Base-by-base conservation (phyloP, 768 basidiomycete species). In the Amanita phalloides region DNA sequence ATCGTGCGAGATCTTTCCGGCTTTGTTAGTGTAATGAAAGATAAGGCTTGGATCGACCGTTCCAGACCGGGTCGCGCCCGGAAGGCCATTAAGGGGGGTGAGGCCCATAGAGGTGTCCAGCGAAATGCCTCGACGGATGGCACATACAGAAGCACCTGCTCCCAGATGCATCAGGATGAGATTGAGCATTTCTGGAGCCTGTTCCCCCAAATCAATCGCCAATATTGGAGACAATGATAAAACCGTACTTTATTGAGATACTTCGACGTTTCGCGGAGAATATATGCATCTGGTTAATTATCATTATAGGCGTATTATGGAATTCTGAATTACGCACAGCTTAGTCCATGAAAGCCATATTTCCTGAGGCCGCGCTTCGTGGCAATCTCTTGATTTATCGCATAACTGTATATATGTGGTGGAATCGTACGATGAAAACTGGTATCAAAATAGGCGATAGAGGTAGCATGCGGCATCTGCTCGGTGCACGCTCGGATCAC, bases 51-150 rank as follows among this genome's bases (percentile, higher is more conserved):
- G 89, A 64, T 96, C 93, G 60, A 94, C 71, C 1, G 77, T 73
- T 7, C 93, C 92, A 11, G 82, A 78, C 45, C 93, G 82, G 1
- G 92, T 94, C 1, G 89, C 90, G 13, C 93, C 92, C 3, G 92
- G 90, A 0, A 95, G 71, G 2, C 91, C 91, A 50, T 81, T 81
- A n/a, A 92, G 66, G 3, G 91, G 92, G 1, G 93, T 93, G 35
- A 96, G 76, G 3, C 91, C 92, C 93, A 96, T 96, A 35, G 80
- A 84, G 1, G 90, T 94, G 65, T 95, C 90, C 56, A 84, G 72
- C 20, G 86, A 89, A 54, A 75, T 68, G 20, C 93, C 93, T 36
- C 71, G 61, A 45, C 74, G 72, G 63, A 95, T 84, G 14, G 81
- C 81, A 64, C 90, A 92, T 11, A 76, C 79, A 11, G 85, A 90